Evolutionary conservation across 345 rosid genomes (phyloP), one percentile per base, ranked within the genome.

Genomic region (Acer campestre): DNA sequence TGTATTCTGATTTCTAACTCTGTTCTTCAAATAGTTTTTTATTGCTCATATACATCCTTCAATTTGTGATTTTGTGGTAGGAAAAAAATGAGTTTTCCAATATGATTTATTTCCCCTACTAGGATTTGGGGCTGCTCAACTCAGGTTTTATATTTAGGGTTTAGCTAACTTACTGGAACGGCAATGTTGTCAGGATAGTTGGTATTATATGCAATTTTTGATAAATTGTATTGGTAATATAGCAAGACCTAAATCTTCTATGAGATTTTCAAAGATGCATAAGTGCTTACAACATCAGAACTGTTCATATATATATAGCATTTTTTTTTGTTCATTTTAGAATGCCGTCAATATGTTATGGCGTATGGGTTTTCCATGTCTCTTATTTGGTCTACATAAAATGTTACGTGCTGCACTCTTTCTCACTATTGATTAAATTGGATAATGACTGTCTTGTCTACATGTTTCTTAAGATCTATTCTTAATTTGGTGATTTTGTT

Each of bases 241-340:
- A 42, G 46, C 46, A 7, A 42, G 55, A 49, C 55, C 55, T 5
- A 49, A 49, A 49, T 49, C 55, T 49, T 49, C 18, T 80, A 79
- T 71, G 29, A 84, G 77, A 86, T 84, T 93, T 86, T 84, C 86
- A 22, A 87, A 82, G 89, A 86, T 91, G 87, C 81, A 93, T 91
- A 83, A 86, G 95, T 83, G 65, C 53, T 76, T n/a, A 69, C 12
- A 29, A 38, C 31, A 4, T 8, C 27, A 14, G 10, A 61, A 59
- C 10, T 20, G 40, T 17, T 42, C 11, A 42, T 42, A 42, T 42
- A 42, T 35, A 22, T 35, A 55, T 27, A 51, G 44, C 46, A 42
- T 42, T 56, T n/a, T 35, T 35, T 35, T 35, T 4, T 6, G 38
- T 35, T 35, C 38, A 35, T 35, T 4, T 35, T 35, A 35, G 38